Percentiles rank a stretch among this genome's conserved stretches.
phyloP scores from a whole-genome alignment of 2,329 filamentous ascomycete genomes.

The Anisogramma anomala region DNA sequence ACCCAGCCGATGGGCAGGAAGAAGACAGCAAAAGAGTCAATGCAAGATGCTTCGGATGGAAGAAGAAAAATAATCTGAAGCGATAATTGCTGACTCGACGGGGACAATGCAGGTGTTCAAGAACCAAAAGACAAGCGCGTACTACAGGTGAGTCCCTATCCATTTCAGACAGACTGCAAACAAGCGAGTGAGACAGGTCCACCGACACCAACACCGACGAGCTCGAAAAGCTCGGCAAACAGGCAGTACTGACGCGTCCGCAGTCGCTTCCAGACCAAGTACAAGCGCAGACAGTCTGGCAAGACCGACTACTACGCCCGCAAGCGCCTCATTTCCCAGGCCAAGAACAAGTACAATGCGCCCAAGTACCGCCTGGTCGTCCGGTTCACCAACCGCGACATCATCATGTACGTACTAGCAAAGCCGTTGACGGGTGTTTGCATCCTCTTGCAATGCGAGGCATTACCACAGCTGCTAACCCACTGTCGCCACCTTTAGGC shows the following conservation, averaged over 20 bases:
- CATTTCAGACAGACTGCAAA: neutral
- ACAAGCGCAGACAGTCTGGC: slow-evolving; percentile 88
- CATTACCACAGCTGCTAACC: neutral
- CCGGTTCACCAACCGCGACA: slow-evolving; percentile 97
- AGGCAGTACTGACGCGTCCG: slow-evolving; percentile 6
- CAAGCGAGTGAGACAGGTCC: neutral
- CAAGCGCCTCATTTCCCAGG: slow-evolving; percentile 98
- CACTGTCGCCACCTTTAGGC: slow-evolving; percentile 56
- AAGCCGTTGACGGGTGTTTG: neutral
- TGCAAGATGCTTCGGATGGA: slow-evolving; percentile 97
- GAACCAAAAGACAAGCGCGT: slow-evolving; percentile 92
- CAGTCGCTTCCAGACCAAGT: slow-evolving; percentile 99
- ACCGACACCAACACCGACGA: neutral
- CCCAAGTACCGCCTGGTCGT: slow-evolving; percentile 99
- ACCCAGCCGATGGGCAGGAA: neutral
- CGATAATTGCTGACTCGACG: slow-evolving; percentile 99
- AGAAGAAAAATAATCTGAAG: slow-evolving; percentile 61
- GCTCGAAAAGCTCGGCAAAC: neutral
- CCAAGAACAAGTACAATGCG: slow-evolving; percentile 99
- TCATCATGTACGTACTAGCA: slow-evolving; percentile 13
- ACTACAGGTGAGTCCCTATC: slow-evolving; percentile 74
- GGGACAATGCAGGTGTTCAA: slow-evolving; percentile 66
- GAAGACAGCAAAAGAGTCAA: slow-evolving; percentile 47
- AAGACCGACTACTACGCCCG: slow-evolving; percentile 99
- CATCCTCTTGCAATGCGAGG: neutral